phyloP scores from a whole-genome alignment of 306 rosid genomes.

The Quercus robur region DNA sequence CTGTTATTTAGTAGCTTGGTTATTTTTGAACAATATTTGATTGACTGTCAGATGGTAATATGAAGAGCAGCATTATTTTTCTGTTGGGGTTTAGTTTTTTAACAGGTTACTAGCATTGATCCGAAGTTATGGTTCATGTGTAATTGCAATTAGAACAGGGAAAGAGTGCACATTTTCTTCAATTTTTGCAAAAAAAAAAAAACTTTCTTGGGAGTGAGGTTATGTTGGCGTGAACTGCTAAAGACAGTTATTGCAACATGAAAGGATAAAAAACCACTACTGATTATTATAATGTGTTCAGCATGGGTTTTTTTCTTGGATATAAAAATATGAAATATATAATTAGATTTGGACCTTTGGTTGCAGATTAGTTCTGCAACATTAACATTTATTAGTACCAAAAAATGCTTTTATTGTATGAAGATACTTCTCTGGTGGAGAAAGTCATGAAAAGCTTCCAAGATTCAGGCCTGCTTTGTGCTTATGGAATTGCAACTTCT shows the following conservation, averaged over 20 bases:
- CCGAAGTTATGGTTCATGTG: not conserved
- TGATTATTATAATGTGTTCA: not conserved
- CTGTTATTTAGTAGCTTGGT: not conserved
- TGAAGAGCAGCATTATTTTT: not conserved
- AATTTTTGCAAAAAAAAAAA: not conserved
- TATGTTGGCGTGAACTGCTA: not conserved
- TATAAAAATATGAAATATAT: not conserved
- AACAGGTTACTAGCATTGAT: not conserved
- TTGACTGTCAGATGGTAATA: not conserved
- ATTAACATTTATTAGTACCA: not conserved
- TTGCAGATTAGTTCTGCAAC: not conserved
- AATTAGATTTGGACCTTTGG: not conserved
- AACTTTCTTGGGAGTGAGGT: not conserved
- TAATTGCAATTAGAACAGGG: not conserved
- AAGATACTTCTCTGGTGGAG: conserved; percentile 50
- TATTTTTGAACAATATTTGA: not conserved
- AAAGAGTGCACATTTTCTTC: not conserved
- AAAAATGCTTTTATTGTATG: conserved; percentile 6
- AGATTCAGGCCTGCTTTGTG: conserved; percentile 55
- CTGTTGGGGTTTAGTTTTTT: not conserved
- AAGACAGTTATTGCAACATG: not conserved
- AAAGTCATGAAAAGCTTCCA: conserved; percentile 55
- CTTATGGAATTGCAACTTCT: conserved; percentile 77
- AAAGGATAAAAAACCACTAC: not conserved
- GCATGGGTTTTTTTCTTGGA: not conserved